Percentiles rank a stretch among this genome's conserved stretches.
Conservation (phyloP, 345 rosid genomes). For the Hibiscus trionum region DNA sequence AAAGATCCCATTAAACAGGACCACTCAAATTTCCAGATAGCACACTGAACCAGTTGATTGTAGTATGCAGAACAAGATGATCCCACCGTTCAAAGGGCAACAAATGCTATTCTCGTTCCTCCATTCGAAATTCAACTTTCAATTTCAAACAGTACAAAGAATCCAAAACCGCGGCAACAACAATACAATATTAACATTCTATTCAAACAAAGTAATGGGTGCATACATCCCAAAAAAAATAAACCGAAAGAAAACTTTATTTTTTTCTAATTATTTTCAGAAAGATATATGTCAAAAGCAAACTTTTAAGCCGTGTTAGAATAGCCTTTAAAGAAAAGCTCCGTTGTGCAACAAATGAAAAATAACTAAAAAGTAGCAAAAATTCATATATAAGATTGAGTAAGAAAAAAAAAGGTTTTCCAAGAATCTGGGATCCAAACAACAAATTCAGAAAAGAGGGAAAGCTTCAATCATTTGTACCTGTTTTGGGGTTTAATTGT, state of each 20-base stretch:
- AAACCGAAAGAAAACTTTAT: not conserved
- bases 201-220: not conserved
- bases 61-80: not conserved
- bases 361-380: not conserved
- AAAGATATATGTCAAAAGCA: not conserved
- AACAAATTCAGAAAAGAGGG: not conserved
- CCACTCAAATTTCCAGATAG: not conserved
- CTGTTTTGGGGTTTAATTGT: not conserved
- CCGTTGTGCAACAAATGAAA: not conserved
- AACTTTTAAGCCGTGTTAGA: not conserved
- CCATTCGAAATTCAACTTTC: not conserved
- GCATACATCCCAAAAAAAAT: not conserved
- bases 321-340: not conserved
- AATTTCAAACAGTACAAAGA: no score
- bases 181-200: not conserved
- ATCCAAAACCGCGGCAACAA: not conserved
- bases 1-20: slow-evolving; percentile 1
- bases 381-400: not conserved
- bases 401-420: not conserved
- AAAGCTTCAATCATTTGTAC: not conserved
- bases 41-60: not conserved
- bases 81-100: not conserved
- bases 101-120: not conserved
- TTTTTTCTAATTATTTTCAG: not conserved
- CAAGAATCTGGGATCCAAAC: not conserved